Evolutionary conservation across 345 rosid species (phyloP), one percentile per base, ranked within the genome.

Genomic region (Lagerstroemia speciosa): DNA sequence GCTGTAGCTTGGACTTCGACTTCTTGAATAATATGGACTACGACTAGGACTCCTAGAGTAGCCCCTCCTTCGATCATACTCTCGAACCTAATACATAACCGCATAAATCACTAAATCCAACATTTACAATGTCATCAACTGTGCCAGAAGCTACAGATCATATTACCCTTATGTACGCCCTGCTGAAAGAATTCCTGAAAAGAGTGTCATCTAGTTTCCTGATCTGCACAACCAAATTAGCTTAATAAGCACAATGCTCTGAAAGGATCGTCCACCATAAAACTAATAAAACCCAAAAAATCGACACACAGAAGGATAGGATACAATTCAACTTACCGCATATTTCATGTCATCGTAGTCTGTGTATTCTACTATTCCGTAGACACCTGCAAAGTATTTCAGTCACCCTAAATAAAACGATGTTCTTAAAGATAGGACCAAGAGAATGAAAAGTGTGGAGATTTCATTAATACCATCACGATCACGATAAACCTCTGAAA

Each of bases 261-360:
- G 43, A 52, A 50, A 64, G 26, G 61, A 64, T 15, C 15, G 24
- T 22, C 34, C 65, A 40, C 34, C 20, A 29, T 27, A 41, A 66
- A 36, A 29, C 27, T 19, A 48, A 48, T 22, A 48, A 48, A 41
- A 8, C 46, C 60, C 55, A 17, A 5, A 17, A 17, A 50, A 3
- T 3, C 7, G 55, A n/a, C 11, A 53, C 32, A n/a, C n/a, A n/a
- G n/a, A 67, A 65, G 69, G 34, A 34, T 20, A 50, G 17, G 16
- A 20, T 16, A 46, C 64, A 65, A 53, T 30, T 67, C 8, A 76
- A 83, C 96, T 86, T 81, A 94, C 99, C 29, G 99, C 98, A 67
- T 88, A 90, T 77, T 84, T 89, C 99, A 94, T 89, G 75, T 88
- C 98, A 65, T 94, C 97, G 77, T 91, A 88, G 77, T 73, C 85